Evolutionary conservation across 805 yeast species (phyloP).

Genomic region (Brettanomyces sp.): DNA sequence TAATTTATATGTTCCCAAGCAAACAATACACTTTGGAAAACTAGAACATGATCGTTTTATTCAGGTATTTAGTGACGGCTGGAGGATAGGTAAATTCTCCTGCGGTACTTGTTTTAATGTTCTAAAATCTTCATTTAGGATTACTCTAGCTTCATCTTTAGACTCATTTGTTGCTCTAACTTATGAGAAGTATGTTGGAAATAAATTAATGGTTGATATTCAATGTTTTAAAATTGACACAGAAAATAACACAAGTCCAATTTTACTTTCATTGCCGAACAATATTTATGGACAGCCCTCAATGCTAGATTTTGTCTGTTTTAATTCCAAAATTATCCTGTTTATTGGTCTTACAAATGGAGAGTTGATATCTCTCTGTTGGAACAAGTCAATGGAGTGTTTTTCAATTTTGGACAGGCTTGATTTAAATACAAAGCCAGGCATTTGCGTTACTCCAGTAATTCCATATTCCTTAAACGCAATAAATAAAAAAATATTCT

Average conservation of each 20-base stretch:
- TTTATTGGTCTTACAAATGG: too few species aligned
- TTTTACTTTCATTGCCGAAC: conserved; percentile 3
- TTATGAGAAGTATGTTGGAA: conserved; percentile 8
- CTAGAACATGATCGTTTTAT: conserved; percentile 7
- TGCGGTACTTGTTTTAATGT: conserved; percentile 1
- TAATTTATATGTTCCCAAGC: conserved; percentile 6
- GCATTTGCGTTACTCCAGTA: too few species aligned
- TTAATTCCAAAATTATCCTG: not conserved
- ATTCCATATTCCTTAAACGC: not conserved
- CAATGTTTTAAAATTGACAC: conserved; percentile 8
- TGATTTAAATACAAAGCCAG: too few species aligned
- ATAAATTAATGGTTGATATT: conserved; percentile 4
- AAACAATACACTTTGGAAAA: conserved; percentile 9
- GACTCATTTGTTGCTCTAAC: conserved; percentile 8
- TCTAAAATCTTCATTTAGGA: conserved; percentile 8
- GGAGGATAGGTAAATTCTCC: conserved; percentile 15
- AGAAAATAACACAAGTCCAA: not conserved
- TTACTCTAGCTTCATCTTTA: conserved; percentile 9
- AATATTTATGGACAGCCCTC: conserved; percentile 9
- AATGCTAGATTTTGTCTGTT: conserved; percentile 4
- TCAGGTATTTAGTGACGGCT: conserved; percentile 14
- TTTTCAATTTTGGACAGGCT: too few species aligned
- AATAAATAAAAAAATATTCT: conserved; percentile 4
- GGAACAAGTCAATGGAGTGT: too few species aligned
- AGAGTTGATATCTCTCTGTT: too few species aligned